A percentile compares a stretch with the other conserved stretches of the same genome.
phyloP scores from a whole-genome alignment of 306 rosid species.

The Gynostemma pentaphyllum region DNA sequence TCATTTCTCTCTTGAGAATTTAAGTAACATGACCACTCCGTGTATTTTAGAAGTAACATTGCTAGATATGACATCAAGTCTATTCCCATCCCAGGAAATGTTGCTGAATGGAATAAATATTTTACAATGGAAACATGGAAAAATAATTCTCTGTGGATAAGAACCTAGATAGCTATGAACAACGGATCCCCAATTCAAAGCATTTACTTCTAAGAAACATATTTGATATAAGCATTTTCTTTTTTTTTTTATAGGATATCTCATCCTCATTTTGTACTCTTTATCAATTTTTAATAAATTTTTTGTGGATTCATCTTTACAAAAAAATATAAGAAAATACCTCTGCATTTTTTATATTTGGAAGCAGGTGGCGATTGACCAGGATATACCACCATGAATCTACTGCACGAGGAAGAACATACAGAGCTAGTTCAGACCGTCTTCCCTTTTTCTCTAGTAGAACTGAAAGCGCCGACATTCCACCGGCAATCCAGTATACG shows the following conservation, averaged over 20 bases:
- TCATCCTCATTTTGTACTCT: no score
- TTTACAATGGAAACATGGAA: background rate
- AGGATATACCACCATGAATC: slow-evolving; percentile 87
- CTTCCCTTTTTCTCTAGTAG: slow-evolving; percentile 78
- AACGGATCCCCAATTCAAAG: background rate
- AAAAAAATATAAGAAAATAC: slow-evolving; percentile 31
- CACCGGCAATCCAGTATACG: slow-evolving; percentile 85
- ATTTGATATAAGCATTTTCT: background rate
- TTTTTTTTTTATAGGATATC: no score
- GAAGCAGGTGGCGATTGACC: slow-evolving; percentile 87
- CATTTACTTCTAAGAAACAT: background rate
- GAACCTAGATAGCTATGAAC: background rate
- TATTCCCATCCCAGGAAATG: background rate
- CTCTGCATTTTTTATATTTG: slow-evolving; percentile 80
- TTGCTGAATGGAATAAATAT: background rate
- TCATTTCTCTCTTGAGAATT: background rate
- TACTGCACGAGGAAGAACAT: slow-evolving; percentile 94
- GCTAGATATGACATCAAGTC: background rate
- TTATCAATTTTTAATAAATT: no score
- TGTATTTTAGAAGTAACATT: background rate
- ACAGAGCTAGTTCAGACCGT: slow-evolving; percentile 91
- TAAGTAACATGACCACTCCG: background rate
- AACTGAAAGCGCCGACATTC: slow-evolving; percentile 73
- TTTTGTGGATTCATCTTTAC: no score
- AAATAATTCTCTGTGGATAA: background rate